Conservation (phyloP, 2,329 filamentous ascomycete species). For the Sordariomycetes sp. region DNA sequence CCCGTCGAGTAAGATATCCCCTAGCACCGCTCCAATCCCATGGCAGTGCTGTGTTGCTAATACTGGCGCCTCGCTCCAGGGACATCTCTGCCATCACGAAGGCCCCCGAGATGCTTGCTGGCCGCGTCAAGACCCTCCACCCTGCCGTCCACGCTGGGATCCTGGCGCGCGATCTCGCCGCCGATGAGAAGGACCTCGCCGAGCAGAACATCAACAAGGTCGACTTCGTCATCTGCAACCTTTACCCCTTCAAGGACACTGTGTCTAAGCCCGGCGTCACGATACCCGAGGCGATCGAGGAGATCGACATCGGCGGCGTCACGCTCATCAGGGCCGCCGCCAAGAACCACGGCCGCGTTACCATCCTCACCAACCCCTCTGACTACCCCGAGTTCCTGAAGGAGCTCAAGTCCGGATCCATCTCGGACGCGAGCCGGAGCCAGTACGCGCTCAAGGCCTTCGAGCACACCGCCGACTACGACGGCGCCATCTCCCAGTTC, state of each 20-base stretch:
- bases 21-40: background rate
- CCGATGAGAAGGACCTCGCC: slow-evolving; percentile 92
- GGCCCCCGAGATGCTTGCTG: slow-evolving; percentile 92
- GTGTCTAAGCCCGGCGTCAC: slow-evolving; percentile 95
- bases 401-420: slow-evolving; percentile 77
- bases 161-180: slow-evolving; percentile 83
- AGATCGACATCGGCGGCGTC: slow-evolving; percentile 97
- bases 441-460: slow-evolving; percentile 94
- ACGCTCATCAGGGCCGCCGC: slow-evolving; percentile 92
- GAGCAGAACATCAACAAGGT: slow-evolving; percentile 93
- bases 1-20: slow-evolving; percentile 67
- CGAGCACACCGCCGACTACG: slow-evolving; percentile 95
- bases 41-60: background rate
- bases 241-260: slow-evolving; percentile 98
- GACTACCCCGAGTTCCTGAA: slow-evolving; percentile 92
- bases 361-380: slow-evolving; percentile 83
- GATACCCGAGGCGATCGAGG: slow-evolving; percentile 90
- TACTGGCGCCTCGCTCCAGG: slow-evolving; percentile 27
- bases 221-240: slow-evolving; percentile 93
- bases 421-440: slow-evolving; percentile 75
- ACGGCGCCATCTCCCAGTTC: slow-evolving; percentile 86
- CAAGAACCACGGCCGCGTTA: slow-evolving; percentile 94
- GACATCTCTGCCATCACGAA: slow-evolving; percentile 96
- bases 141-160: slow-evolving; percentile 86
- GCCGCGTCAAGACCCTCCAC: slow-evolving; percentile 80